These are phyloP conservation scores for Chlamydomonas reinhardtii DNA, from an alignment of 163 green algal species.

Conservation along the genomic window DNA sequence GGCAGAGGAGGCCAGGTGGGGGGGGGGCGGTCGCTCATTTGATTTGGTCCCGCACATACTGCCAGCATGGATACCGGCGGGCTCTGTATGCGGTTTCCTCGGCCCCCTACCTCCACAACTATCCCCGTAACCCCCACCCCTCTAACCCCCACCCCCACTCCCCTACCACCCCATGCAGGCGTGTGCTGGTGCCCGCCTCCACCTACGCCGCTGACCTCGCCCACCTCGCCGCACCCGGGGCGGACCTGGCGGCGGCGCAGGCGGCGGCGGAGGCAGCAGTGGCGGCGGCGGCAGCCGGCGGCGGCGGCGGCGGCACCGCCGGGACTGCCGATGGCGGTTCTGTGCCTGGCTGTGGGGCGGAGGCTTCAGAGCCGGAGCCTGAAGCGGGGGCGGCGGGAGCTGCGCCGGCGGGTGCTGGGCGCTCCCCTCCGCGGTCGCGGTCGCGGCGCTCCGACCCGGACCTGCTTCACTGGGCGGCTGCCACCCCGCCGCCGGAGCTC, in stretches of 20 bases:
- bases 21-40: too few relatives aligned
- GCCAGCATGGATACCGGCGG: too few relatives aligned
- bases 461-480: neutral
- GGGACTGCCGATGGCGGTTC: neutral
- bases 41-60: too few relatives aligned
- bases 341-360: neutral
- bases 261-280: neutral
- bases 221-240: constrained; percentile 5
- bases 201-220: constrained; percentile 33
- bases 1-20: constrained; percentile 23
- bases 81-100: too few relatives aligned
- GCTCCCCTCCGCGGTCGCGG: too few relatives aligned
- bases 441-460: too few relatives aligned
- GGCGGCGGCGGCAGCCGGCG: neutral
- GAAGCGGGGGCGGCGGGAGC: neutral
- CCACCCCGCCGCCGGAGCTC: constrained; percentile 13
- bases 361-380: neutral
- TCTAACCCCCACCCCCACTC: neutral
- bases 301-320: neutral
- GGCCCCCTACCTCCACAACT: too few relatives aligned
- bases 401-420: too few relatives aligned
- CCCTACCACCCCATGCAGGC: neutral
- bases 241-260: neutral
- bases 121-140: neutral
- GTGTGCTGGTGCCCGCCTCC: constrained; percentile 29